Conservation (phyloP, 306 rosid genomes). For the Senna tora region DNA sequence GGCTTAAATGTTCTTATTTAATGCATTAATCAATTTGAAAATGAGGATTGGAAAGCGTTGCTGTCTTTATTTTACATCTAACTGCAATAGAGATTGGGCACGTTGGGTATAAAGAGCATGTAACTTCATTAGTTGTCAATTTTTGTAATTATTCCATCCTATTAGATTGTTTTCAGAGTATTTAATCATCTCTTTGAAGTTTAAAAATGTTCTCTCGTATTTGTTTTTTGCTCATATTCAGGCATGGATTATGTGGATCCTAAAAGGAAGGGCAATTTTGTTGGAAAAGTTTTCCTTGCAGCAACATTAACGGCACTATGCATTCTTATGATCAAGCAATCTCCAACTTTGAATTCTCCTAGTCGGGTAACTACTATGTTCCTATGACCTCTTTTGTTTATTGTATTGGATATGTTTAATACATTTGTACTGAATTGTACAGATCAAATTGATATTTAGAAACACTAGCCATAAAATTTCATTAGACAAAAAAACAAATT, state of each 20-base stretch:
- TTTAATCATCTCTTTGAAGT: conserved; percentile 13
- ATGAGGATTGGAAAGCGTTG: conserved; percentile 7
- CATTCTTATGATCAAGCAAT: conserved; percentile 78
- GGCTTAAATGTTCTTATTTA: background rate
- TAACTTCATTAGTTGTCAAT: conserved; percentile 1
- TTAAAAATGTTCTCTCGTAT: conserved; percentile 17
- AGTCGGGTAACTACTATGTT: conserved; percentile 61
- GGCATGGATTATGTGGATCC: conserved; percentile 86
- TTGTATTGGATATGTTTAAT: conserved; percentile 11
- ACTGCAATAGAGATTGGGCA: conserved; percentile 16
- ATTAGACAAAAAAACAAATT: background rate
- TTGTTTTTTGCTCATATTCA: conserved; percentile 36
- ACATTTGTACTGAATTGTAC: background rate
- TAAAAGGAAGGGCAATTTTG: conserved; percentile 73
- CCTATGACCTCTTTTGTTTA: conserved; percentile 21
- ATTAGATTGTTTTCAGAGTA: background rate
- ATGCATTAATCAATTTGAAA: conserved; percentile 37
- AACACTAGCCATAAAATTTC: conserved; percentile 3
- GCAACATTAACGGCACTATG: conserved; percentile 75
- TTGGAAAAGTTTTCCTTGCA: conserved; percentile 87
- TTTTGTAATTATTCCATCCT: conserved; percentile 16
- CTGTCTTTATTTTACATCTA: conserved; percentile 2
- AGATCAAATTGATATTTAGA: background rate
- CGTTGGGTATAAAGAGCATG: conserved; percentile 10
- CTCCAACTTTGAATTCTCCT: conserved; percentile 69